Percentiles rank a stretch among this genome's conserved stretches.
These are phyloP conservation scores for Harringtonia lauricola DNA, from an alignment of 2,329 filamentous ascomycete genomes.

Conservation along the genomic window DNA sequence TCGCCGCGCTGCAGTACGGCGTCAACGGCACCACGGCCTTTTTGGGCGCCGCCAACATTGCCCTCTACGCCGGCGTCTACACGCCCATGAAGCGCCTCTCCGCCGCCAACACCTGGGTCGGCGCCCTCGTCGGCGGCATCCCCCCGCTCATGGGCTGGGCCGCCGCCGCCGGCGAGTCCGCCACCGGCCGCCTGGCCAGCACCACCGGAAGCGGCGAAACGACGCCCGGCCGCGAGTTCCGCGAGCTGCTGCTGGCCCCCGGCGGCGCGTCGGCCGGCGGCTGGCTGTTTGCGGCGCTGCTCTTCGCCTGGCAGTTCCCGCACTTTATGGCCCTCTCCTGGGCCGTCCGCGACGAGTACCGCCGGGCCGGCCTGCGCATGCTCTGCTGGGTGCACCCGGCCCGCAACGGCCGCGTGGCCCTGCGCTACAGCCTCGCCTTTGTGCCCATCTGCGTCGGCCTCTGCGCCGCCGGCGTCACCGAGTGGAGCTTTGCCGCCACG, in stretches of 20 bases:
- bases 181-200: conserved; percentile 37
- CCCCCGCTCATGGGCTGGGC: conserved; percentile 98
- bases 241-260: conserved; percentile 59
- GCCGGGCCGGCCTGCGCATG: conserved; percentile 57
- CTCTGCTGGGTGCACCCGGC: conserved; percentile 79
- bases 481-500: conserved; percentile 72
- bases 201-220: not conserved
- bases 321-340: conserved; percentile 95
- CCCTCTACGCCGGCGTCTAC: conserved; percentile 83
- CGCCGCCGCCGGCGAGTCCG: conserved; percentile 81
- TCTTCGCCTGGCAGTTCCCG: conserved; percentile 96
- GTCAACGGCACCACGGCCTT: conserved; percentile 90
- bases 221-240: conserved; percentile 35
- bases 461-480: conserved; percentile 70
- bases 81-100: conserved; percentile 85
- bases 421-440: conserved; percentile 78
- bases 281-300: conserved; percentile 73
- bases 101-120: conserved; percentile 88
- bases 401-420: conserved; percentile 73
- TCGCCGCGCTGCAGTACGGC: conserved; percentile 68
- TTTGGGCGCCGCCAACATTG: conserved; percentile 74
- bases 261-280: conserved; percentile 60
- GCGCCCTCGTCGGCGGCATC: conserved; percentile 84
- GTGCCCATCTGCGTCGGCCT: conserved; percentile 76
- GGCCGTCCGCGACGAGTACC: conserved; percentile 83